Evolutionary conservation across 2,329 filamentous ascomycete genomes (phyloP).

Genomic region (Ascocoryne sarcoides): DNA sequence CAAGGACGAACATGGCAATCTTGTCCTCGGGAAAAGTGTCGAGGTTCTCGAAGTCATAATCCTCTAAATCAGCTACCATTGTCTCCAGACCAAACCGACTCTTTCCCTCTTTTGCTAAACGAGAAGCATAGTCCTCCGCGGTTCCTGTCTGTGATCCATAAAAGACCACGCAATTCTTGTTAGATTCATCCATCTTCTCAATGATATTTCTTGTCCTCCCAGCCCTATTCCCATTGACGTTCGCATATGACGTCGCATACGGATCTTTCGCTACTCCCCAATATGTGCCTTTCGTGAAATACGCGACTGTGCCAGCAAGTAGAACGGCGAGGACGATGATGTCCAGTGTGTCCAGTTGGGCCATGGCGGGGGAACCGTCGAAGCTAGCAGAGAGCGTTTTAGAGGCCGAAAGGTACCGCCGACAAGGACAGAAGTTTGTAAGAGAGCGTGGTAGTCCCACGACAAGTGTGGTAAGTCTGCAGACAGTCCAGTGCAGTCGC

Average conservation of each 20-base stretch:
- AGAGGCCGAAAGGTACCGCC: not conserved
- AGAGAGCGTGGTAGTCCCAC: too few relatives aligned
- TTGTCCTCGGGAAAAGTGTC: constrained; percentile 85
- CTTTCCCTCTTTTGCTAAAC: constrained; percentile 93
- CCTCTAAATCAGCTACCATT: constrained; percentile 96
- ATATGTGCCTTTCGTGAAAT: constrained; percentile 95
- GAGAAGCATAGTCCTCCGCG: constrained; percentile 94
- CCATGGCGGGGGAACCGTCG: constrained; percentile 54
- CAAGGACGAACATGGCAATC: constrained; percentile 87
- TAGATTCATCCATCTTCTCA: constrained; percentile 90
- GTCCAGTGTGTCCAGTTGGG: constrained; percentile 93
- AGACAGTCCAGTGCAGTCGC: not conserved
- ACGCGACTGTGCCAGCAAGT: constrained; percentile 79
- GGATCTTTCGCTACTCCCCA: constrained; percentile 87
- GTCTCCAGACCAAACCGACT: constrained; percentile 94
- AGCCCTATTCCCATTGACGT: constrained; percentile 61
- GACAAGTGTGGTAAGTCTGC: too few relatives aligned
- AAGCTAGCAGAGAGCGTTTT: not conserved
- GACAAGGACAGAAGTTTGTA: too few relatives aligned
- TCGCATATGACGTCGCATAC: constrained; percentile 67
- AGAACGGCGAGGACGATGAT: constrained; percentile 81
- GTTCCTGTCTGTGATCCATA: constrained; percentile 98
- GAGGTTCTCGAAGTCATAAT: constrained; percentile 94
- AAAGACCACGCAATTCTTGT: constrained; percentile 97
- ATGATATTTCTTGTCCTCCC: constrained; percentile 86